phyloP scores from a whole-genome alignment of 1,284 basidiomycete genomes.

The Papiliotrema laurentii region DNA sequence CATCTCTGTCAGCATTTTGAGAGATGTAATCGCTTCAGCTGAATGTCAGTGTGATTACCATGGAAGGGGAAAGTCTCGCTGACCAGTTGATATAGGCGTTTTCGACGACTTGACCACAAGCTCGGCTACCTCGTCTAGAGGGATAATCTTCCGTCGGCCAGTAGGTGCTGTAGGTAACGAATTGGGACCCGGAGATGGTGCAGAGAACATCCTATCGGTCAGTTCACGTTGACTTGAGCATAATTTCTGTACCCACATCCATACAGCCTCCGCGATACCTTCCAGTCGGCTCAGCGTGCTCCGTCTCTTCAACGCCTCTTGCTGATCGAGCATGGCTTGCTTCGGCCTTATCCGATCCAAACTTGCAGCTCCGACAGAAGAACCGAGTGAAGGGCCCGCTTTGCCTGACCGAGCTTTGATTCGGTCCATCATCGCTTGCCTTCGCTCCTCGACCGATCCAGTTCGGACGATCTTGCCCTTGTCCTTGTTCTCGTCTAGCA shows the following conservation, averaged over 20 bases:
- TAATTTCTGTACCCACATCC: conserved; percentile 37
- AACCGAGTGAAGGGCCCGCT: conserved; percentile 23
- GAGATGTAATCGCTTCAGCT: conserved; percentile 47
- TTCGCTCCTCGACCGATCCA: conserved; percentile 37
- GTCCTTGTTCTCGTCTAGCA: conserved; percentile 16
- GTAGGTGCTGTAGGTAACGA: conserved; percentile 28
- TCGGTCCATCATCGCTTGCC: conserved; percentile 43
- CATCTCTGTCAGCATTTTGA: conserved; percentile 42
- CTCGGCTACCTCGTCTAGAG: conserved; percentile 41
- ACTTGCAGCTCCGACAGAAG: conserved; percentile 16
- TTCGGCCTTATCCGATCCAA: conserved; percentile 4
- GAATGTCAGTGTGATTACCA: not conserved
- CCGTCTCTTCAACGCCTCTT: conserved; percentile 45
- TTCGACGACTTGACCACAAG: conserved; percentile 48
- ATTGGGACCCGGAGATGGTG: conserved; percentile 23
- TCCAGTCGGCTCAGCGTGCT: conserved; percentile 46
- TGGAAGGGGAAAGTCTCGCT: conserved; percentile 8
- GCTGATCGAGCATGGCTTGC: conserved; percentile 25
- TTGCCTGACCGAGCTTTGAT: conserved; percentile 40
- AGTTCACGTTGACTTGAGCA: not conserved
- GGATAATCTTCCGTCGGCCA: conserved; percentile 40
- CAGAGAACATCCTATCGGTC: conserved; percentile 40
- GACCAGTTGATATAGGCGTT: conserved; percentile 45
- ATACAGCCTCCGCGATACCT: conserved; percentile 47
- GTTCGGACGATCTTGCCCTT: conserved; percentile 24